Percentiles rank a stretch among this genome's conserved stretches.
Evolutionary conservation across 768 basidiomycete species (phyloP).

Genomic region (Serendipita indica): DNA sequence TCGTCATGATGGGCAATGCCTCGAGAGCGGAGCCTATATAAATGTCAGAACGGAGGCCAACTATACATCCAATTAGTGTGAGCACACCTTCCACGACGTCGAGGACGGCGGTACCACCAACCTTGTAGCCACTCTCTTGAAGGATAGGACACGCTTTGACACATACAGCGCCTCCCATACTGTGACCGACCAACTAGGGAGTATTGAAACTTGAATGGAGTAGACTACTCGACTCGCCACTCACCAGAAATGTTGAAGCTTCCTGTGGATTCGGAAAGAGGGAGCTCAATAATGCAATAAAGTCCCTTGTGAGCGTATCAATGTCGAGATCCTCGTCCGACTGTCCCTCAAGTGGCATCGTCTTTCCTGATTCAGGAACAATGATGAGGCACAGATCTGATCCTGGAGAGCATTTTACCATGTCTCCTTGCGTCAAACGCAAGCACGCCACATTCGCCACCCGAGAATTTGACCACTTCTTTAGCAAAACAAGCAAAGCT

Average conservation of each 20-base stretch:
- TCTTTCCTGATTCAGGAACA: constrained; percentile 40
- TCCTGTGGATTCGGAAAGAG: constrained; percentile 49
- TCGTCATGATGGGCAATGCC: constrained; percentile 84
- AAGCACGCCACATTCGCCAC: constrained; percentile 66
- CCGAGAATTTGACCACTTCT: constrained; percentile 44
- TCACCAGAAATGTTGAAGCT: constrained; percentile 63
- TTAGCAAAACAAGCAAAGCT: constrained; percentile 87
- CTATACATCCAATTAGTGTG: neutral
- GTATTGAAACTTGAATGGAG: neutral
- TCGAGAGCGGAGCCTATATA: constrained; percentile 78
- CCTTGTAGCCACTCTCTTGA: constrained; percentile 48
- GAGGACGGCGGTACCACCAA: constrained; percentile 66
- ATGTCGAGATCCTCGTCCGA: constrained; percentile 52
- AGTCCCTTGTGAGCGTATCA: constrained; percentile 54
- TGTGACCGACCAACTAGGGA: constrained; percentile 73
- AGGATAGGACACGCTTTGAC: constrained; percentile 54
- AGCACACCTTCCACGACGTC: constrained; percentile 79
- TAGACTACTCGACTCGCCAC: constrained; percentile 17
- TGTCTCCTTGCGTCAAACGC: constrained; percentile 76
- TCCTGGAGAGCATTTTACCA: constrained; percentile 37
- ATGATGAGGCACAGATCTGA: neutral
- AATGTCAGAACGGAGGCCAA: neutral
- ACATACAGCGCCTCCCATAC: constrained; percentile 90
- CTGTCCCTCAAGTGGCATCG: constrained; percentile 27
- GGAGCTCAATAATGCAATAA: constrained; percentile 50